Evolutionary conservation across 345 rosid genomes (phyloP), one percentile per base, ranked within the genome.

Genomic region (Kandelia obovata): DNA sequence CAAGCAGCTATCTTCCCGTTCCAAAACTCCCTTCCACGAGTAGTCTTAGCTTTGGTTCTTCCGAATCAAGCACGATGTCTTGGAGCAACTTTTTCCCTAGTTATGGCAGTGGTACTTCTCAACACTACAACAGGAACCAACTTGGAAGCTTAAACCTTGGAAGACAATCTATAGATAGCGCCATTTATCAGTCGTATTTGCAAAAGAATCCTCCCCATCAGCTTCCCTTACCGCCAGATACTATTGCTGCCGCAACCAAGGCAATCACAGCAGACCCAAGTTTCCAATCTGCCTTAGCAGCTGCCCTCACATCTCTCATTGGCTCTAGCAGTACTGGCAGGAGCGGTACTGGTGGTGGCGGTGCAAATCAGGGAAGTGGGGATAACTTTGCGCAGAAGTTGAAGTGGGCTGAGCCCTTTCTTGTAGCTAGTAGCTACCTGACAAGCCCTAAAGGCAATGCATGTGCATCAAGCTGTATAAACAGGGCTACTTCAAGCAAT

Each of bases 291-390:
- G 96, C 89, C 69, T 73, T 93, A 21, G 91, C 79, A 0, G 84
- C 83, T 32, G 98, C 90, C 55, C 85, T 93, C 49, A 74, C 86
- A n/a, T 91, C 98, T 26, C 87, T 93, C 74, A 90, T 93, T 11
- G 57, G 75, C 43, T 62, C 30, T 11, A 47, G 62, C 32, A 23
- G 9, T 17, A 28, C 53, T 13, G 53, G 68, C 5, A 20, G 30
- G 4, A 46, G 67, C 8, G 76, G 27, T 6, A 8, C 58, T 9
- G 58, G 61, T 16, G 68, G 37, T 16, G 58, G 71, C 1, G 68
- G 63, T 23, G 65, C 56, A 59, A 64, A 32, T 63, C 63, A 13
- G 30, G 58, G 63, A 1, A 35, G 27, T 37, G 73, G 34, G 30
- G 71, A 67, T 19, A 53, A 60, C 26, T 58, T 71, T 13, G 72